A percentile compares a stretch with the other conserved stretches of the same genome.
Conservation (phyloP, 1,284 basidiomycete genomes). For the Trichosporon ovoides region DNA sequence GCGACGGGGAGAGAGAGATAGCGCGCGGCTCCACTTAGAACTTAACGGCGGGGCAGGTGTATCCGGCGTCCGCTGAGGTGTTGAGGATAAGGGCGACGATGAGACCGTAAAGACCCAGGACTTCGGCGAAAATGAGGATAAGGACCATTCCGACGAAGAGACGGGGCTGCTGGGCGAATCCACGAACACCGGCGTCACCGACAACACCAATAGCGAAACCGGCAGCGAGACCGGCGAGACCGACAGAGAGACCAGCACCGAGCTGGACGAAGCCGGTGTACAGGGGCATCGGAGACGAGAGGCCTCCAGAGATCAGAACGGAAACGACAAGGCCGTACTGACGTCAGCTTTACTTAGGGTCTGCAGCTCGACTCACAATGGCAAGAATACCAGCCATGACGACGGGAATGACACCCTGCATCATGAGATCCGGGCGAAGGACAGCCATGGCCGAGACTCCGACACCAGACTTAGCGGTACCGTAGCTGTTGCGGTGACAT, state of each 20-base stretch:
- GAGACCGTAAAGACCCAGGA: slow-evolving; percentile 62
- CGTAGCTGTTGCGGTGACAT: slow-evolving; percentile 59
- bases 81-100: slow-evolving; percentile 57
- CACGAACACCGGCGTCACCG: slow-evolving; percentile 88
- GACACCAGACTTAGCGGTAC: slow-evolving; percentile 97
- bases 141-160: slow-evolving; percentile 79
- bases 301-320: slow-evolving; percentile 71
- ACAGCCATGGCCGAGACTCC: slow-evolving; percentile 99
- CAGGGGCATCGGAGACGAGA: slow-evolving; percentile 58
- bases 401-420: slow-evolving; percentile 93
- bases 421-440: slow-evolving; percentile 87
- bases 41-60: slow-evolving; percentile 19
- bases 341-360: slow-evolving; percentile 5
- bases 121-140: slow-evolving; percentile 91
- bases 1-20: background rate
- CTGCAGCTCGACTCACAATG: slow-evolving; percentile 51
- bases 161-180: slow-evolving; percentile 83
- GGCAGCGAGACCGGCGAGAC: slow-evolving; percentile 80
- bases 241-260: slow-evolving; percentile 75
- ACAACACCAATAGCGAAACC: slow-evolving; percentile 93
- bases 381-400: slow-evolving; percentile 99
- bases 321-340: slow-evolving; percentile 88
- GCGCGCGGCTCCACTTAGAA: slow-evolving; percentile 7
- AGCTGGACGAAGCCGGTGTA: slow-evolving; percentile 84
- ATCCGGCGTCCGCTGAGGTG: slow-evolving; percentile 47